Evolutionary conservation across 805 yeast genomes (phyloP).

Genomic region (Metschnikowia bowlesiae): DNA sequence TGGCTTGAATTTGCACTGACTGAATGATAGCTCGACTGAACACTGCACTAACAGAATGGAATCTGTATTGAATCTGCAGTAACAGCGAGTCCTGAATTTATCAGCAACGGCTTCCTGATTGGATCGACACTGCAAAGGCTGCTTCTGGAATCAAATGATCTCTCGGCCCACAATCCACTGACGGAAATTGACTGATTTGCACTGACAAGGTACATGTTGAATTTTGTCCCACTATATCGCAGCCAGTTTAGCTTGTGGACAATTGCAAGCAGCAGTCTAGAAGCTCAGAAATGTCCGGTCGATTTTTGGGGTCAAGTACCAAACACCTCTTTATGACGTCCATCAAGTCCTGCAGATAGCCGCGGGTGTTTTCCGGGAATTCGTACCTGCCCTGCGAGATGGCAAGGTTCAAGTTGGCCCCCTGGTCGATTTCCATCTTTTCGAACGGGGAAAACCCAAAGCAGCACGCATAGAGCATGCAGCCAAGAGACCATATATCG

Average conservation of each 20-base stretch:
- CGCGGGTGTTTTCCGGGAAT: constrained; percentile 47
- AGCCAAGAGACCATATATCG: constrained; percentile 92
- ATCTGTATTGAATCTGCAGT: too few relatives aligned
- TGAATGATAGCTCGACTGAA: too few relatives aligned
- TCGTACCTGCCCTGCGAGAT: constrained; percentile 62
- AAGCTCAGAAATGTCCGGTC: constrained; percentile 65
- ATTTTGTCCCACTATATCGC: too few relatives aligned
- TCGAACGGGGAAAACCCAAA: constrained; percentile 87
- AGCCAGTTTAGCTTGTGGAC: background rate
- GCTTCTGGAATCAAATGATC: background rate
- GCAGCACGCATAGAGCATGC: constrained; percentile 70
- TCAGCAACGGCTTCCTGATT: too few relatives aligned
- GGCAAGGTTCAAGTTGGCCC: constrained; percentile 77
- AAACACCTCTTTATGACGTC: constrained; percentile 58
- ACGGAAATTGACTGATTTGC: too few relatives aligned
- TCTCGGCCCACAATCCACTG: background rate
- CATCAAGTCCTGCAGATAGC: constrained; percentile 53
- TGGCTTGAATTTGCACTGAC: too few relatives aligned
- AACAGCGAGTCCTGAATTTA: too few relatives aligned
- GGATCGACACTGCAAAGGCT: too few relatives aligned
- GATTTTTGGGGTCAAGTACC: constrained; percentile 50
- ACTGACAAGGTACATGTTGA: too few relatives aligned
- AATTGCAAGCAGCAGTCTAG: constrained; percentile 43
- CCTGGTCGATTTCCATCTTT: constrained; percentile 70
- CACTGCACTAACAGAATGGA: too few relatives aligned